Conservation (phyloP, 2,329 filamentous ascomycete genomes). For the Annulohypoxylon truncatum region DNA sequence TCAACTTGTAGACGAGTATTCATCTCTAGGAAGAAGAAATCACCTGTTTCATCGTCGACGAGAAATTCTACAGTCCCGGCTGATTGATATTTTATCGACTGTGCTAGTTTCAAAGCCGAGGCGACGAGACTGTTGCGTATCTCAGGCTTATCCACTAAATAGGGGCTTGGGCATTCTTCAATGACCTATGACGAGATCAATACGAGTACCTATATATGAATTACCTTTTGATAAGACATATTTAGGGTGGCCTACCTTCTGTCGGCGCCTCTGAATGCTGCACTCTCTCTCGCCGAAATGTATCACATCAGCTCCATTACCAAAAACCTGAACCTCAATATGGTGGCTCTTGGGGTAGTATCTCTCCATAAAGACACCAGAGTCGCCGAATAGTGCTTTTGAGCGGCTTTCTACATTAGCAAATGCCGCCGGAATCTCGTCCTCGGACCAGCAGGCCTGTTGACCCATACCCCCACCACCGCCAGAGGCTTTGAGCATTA, state of each 20-base stretch:
- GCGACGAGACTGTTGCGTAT: conserved; percentile 49
- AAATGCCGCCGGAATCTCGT: conserved; percentile 65
- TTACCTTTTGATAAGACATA: background rate
- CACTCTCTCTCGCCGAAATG: conserved; percentile 75
- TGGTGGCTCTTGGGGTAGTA: conserved; percentile 72
- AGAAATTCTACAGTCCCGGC: conserved; percentile 65
- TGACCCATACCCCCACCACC: conserved; percentile 75
- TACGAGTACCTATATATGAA: background rate
- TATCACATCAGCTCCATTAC: conserved; percentile 69
- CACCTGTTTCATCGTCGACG: conserved; percentile 69
- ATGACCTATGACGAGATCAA: conserved; percentile 56
- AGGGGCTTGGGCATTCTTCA: conserved; percentile 75
- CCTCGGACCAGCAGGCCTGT: conserved; percentile 62
- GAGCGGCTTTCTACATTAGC: conserved; percentile 67
- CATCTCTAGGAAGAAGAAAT: conserved; percentile 68
- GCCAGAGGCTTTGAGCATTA: conserved; percentile 69
- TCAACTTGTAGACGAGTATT: conserved; percentile 78
- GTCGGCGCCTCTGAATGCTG: conserved; percentile 73
- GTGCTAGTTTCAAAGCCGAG: conserved; percentile 26
- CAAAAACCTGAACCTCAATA: conserved; percentile 74
- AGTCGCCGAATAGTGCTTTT: conserved; percentile 68
- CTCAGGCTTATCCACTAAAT: conserved; percentile 55
- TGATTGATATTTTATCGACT: conserved; percentile 47
- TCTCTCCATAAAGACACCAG: conserved; percentile 71
- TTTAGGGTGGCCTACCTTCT: conserved; percentile 61